These are phyloP conservation scores for Vigna radiata DNA, from an alignment of 306 rosid species.

Conservation along the genomic window DNA sequence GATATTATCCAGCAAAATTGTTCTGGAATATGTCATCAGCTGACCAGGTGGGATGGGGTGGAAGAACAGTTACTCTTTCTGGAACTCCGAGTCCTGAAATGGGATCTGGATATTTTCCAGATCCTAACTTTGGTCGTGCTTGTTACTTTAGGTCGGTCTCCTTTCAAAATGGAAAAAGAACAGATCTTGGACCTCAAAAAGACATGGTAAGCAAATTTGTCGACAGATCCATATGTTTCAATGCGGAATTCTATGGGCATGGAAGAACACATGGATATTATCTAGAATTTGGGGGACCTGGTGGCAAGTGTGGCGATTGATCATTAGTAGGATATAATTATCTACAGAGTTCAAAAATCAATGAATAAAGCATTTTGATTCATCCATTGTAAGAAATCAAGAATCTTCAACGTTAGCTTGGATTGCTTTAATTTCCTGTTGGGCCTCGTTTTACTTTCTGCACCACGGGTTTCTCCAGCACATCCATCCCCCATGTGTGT, in stretches of 20 bases:
- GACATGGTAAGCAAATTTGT: rapidly evolving
- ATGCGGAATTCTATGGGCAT: background rate
- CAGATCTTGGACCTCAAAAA: background rate
- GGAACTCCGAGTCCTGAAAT: background rate
- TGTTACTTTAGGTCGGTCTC: background rate
- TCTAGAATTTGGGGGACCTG: constrained; percentile 32
- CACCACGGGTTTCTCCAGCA: too few species aligned
- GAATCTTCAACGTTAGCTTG: too few species aligned
- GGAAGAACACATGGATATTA: background rate
- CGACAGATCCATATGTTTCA: background rate
- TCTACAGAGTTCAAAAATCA: too few species aligned
- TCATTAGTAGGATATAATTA: too few species aligned
- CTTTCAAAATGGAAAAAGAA: background rate
- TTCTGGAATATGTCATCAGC: background rate
- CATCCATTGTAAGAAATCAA: too few species aligned
- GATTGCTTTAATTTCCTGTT: too few species aligned
- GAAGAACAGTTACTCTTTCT: background rate
- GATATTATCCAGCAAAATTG: constrained; percentile 29
- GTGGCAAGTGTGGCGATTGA: background rate
- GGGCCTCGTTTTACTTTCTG: too few species aligned
- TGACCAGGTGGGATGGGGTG: constrained; percentile 15
- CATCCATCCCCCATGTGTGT: too few species aligned
- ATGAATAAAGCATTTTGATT: too few species aligned
- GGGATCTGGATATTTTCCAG: constrained; percentile 13
- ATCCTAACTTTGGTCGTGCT: background rate